Evolutionary conservation across 2,329 filamentous ascomycete species (phyloP), one percentile per base, ranked within the genome.

Genomic region (Colletotrichum sojae): DNA sequence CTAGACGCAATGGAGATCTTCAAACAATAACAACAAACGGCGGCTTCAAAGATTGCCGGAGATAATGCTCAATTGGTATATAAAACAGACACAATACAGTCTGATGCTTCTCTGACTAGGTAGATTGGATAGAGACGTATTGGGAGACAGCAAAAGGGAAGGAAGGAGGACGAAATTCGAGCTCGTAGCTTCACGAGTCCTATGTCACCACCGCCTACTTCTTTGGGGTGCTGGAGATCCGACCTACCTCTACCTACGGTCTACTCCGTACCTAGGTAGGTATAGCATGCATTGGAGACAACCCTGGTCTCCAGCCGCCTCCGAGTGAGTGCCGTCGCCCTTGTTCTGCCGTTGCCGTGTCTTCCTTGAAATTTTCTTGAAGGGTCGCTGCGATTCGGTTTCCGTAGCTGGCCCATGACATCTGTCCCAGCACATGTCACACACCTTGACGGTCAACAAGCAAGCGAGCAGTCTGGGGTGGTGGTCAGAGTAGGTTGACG

Each of bases 401-500:
- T 48, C 48, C 40, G 51, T 49, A 36, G 43, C 27, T 54, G 61
- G 54, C 20, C 36, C 55, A 69, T 69, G 62, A 66, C 66, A 69
- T 69, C 62, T 62, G 52, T 25, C 48, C 40, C 40, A 54, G 49
- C 55, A 66, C 31, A 36, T 36, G 31, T 36, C 31, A 36, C 31
- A 36, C 55, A 60, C 55, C 49, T 25, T 25, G 22, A 25, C 22
- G 22, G 63, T 66, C 43, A 22, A 36, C 31, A 36, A 55, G 59
- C 43, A 22, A 51, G 48, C 48, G 31, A 22, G 22, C 45, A 39
- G 27, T 39, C 43, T n/a, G 43, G 51, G 49, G 55, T 63, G 64
- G 59, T 69, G 62, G 62, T 65, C 66, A 66, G 66, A 60, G 62
- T 43, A 66, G 43, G 55, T 69, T 25, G 25, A 60, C 49, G 66